Base-by-base conservation (phyloP, 768 basidiomycete genomes). In the Artomyces pyxidatus region DNA sequence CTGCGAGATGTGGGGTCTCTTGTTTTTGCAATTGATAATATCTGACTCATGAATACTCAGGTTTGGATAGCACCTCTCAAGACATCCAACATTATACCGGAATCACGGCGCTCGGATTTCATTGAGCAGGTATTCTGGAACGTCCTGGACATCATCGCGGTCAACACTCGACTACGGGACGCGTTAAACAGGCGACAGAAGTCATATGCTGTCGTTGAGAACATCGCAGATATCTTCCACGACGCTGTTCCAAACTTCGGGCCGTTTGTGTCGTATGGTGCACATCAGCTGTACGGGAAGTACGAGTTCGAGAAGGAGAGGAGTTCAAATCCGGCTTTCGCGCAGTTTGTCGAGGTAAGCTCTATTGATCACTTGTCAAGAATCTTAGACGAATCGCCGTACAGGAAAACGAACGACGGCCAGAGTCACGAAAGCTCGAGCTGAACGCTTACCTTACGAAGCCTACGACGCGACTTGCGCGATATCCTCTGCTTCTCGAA, bases 301-400 rank as follows among this genome's bases (percentile, higher is more conserved):
- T 97, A 91, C 63, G 94, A 97, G 68, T 98, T 99, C 65, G 96
- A 99, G 72, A 95, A 90, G 75, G 96, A 98, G 75, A 98, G 97
- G 73, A 83, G 77, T 48, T 77, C 83, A 44, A 99, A 99, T 68
- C 79, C 86, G 5, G 87, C 82, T 11, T 99, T 99, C 68, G 86
- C 91, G 45, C 80, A 81, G 51, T 99, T 98, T 65, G 96, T 98
- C 26, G 96, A 98, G 75, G 93, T 91, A 57, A 45, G 80, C 73
- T n/a, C 27, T 43, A 19, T 9, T 12, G 21, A 25, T 3, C 8
- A 9, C 9, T 23, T 25, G 45, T n/a, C 29, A 23, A 19, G 14
- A 6, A 11, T 22, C 9, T 9, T 37, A 35, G 14, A 7, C 26
- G 37, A n/a, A n/a, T n/a, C n/a, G n/a, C n/a, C 19, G 38, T 30